These are phyloP conservation scores for Dictyostelium brefeldianum DNA, from an alignment of 78 protist genomes.

Conservation along the genomic window DNA sequence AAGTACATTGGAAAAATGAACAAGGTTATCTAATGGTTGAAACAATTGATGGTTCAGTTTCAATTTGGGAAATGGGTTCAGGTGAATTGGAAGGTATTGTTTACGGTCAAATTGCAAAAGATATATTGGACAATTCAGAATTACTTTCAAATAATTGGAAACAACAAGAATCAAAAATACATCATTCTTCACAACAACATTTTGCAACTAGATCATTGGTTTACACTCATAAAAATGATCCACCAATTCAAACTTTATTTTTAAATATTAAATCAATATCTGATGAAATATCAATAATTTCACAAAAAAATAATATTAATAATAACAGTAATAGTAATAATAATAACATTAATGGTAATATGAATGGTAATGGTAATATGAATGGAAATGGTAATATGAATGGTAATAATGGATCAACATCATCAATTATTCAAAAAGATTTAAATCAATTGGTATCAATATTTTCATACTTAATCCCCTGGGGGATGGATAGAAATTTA, in stretches of 20 bases:
- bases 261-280: slow-evolving; percentile 63
- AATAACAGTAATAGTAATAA: neutral
- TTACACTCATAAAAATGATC: slow-evolving; percentile 61
- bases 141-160: slow-evolving; percentile 26
- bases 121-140: slow-evolving; percentile 52
- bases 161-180: slow-evolving; percentile 9
- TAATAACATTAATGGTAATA: neutral
- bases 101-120: slow-evolving; percentile 70
- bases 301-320: neutral
- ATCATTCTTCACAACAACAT: neutral
- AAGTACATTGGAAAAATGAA: slow-evolving; percentile 72
- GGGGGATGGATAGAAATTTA: slow-evolving; percentile 64
- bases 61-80: slow-evolving; percentile 83
- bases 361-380: neutral
- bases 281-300: slow-evolving; percentile 32
- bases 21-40: slow-evolving; percentile 82
- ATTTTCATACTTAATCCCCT: slow-evolving; percentile 67
- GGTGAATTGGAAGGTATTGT: slow-evolving; percentile 78
- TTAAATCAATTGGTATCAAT: slow-evolving; percentile 56
- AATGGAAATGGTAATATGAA: neutral
- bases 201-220: slow-evolving; percentile 41
- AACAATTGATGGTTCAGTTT: slow-evolving; percentile 71
- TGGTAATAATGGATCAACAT: neutral
- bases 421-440: slow-evolving; percentile 41
- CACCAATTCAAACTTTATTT: slow-evolving; percentile 76